These are phyloP conservation scores for Pseudocercospora pini-densiflorae DNA, from an alignment of 2,329 filamentous ascomycete species.

Conservation along the genomic window DNA sequence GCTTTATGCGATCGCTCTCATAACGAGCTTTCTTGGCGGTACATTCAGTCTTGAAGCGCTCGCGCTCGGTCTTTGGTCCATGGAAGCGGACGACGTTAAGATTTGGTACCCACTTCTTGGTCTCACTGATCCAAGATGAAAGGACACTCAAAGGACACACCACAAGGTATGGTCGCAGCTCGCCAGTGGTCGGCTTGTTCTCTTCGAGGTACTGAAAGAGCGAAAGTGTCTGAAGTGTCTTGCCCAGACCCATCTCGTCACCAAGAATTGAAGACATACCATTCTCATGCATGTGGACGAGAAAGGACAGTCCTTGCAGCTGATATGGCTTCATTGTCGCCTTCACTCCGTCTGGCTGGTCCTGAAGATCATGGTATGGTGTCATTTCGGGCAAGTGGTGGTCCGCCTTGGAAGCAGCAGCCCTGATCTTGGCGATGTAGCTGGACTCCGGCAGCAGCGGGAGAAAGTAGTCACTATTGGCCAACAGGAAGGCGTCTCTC, in stretches of 20 bases:
- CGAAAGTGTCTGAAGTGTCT: constrained; percentile 55
- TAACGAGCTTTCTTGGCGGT: constrained; percentile 19
- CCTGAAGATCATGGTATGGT: constrained; percentile 44
- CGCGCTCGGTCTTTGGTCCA: constrained; percentile 49
- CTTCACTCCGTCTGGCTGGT: constrained; percentile 51
- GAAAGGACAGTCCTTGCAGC: constrained; percentile 55
- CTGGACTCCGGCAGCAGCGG: constrained; percentile 52
- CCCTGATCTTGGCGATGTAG: constrained; percentile 47
- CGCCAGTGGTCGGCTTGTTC: constrained; percentile 43
- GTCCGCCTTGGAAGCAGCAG: constrained; percentile 17
- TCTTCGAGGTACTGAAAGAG: constrained; percentile 56
- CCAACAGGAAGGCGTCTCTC: constrained; percentile 52
- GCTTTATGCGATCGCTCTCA: constrained; percentile 8
- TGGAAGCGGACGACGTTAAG: constrained; percentile 56
- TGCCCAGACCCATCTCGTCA: constrained; percentile 58
- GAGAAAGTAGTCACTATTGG: constrained; percentile 52
- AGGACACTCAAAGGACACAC: constrained; percentile 58
- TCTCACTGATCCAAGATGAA: constrained; percentile 54
- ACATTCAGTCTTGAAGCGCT: constrained; percentile 47
- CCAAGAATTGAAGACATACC: constrained; percentile 53
- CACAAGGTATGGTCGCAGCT: constrained; percentile 50
- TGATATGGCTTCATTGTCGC: constrained; percentile 60
- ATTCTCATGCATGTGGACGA: constrained; percentile 53
- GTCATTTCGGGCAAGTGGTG: constrained; percentile 37
- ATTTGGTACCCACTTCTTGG: constrained; percentile 53